Conservation (phyloP, 768 basidiomycete genomes). For the Podaxis sp. region DNA sequence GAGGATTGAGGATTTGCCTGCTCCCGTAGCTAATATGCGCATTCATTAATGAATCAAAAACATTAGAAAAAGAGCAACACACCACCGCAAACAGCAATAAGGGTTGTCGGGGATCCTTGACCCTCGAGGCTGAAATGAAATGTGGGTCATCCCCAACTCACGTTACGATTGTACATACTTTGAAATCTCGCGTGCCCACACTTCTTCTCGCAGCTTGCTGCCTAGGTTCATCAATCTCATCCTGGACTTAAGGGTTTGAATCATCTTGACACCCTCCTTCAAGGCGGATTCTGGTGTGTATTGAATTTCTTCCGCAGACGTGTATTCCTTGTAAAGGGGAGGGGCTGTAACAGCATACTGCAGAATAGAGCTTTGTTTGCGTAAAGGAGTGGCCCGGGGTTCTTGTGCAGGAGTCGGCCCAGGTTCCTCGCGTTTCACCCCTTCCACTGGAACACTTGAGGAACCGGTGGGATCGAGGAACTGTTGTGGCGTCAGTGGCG, state of each 20-base stretch:
- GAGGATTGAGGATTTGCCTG: slow-evolving; percentile 60
- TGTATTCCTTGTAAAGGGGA: slow-evolving; percentile 35
- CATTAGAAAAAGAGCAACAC: slow-evolving; percentile 16
- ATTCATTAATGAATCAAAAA: neutral
- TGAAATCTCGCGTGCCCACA: slow-evolving; percentile 55
- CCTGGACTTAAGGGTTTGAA: slow-evolving; percentile 42
- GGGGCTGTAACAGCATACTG: slow-evolving; percentile 20
- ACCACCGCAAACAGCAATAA: slow-evolving; percentile 70
- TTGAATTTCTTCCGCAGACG: slow-evolving; percentile 40
- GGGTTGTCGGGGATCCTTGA: slow-evolving; percentile 53
- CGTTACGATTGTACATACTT: slow-evolving; percentile 33
- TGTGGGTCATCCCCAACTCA: slow-evolving; percentile 1
- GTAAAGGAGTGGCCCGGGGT: neutral
- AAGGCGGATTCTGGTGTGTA: slow-evolving; percentile 52
- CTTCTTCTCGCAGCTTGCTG: slow-evolving; percentile 55
- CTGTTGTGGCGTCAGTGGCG: neutral
- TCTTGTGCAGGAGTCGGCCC: neutral
- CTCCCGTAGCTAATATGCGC: slow-evolving; percentile 47
- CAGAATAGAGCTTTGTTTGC: slow-evolving; percentile 3
- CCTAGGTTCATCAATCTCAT: slow-evolving; percentile 49
- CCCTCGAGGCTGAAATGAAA: slow-evolving; percentile 38
- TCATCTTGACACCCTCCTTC: slow-evolving; percentile 52
- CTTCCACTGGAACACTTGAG: neutral
- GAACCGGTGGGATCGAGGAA: neutral
- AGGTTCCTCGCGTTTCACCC: slow-evolving; percentile 3